Evolutionary conservation across 192 early-diverging fungal species (phyloP), one percentile per base, ranked within the genome.

Genomic region (Dissophora ornata): DNA sequence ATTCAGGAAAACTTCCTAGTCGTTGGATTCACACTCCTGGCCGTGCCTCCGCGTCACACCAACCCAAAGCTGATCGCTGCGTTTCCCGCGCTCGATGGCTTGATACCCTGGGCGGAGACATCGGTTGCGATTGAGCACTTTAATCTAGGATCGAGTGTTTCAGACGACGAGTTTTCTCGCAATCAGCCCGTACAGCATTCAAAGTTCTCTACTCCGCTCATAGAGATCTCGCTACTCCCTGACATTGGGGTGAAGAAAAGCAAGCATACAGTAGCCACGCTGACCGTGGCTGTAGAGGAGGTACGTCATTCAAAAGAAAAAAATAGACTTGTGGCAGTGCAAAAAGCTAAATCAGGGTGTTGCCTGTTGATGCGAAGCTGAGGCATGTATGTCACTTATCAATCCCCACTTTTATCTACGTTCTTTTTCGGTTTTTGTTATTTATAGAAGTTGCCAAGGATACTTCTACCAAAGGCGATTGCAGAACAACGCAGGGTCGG

Each of bases 61-160:
- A 61, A 40, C 28, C 28, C 62, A 29, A 75, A 75, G 22, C 10
- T 67, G 8, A 44, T 61, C 4, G 55, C 57, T 1, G 34, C 38
- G n/a, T 75, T 67, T 16, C 71, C 71, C 4, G 13, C 50, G 2
- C 62, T 75, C 11, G 71, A 75, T 40, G 71, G 71, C 10, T 30
- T 67, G 12, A n/a, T 75, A 2, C 71, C 71, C 0, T 75, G 71
- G 71, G 71, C 71, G 12, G 71, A 75, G 16, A 54, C 63, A 18
- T 60, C 71, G 2, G 71, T 75, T 16, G 71, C 71, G 15, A 38
- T 67, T 15, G 71, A 75, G 18, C 71, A 67, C 22, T 75, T 75
- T 59, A 38, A 47, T 16, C 3, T 48, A 2, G 32, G 45, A 50
- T 32, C 49, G 18, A 52, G 38, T 34, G 26, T 13, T 4, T 19